Evolutionary conservation across 371 early-diverging fungal genomes (phyloP), one percentile per base, ranked within the genome.

Genomic region (Actinomucor elegans): DNA sequence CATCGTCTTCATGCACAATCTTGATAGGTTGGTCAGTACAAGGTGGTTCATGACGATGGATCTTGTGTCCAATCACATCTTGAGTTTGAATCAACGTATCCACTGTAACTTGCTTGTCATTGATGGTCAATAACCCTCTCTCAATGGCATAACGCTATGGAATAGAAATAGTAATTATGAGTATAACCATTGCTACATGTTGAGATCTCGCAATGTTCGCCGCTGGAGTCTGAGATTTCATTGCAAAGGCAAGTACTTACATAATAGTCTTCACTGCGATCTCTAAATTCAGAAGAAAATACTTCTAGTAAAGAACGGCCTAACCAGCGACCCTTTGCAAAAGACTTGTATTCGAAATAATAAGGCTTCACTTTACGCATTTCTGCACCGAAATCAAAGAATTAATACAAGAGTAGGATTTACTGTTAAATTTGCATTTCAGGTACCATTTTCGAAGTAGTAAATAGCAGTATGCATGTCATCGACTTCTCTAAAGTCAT

Each of bases 41-140:
- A 1, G 95, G 93, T 0, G 98, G 98, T 69, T 97, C 98, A 68
- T 97, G 98, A 0, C 97, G 85, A 71, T 97, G 98, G 33, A 91
- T 87, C 9, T 75, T 69, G 63, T 96, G 95, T 2, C 80, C 77
- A 34, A 97, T 77, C 5, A 90, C 52, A 56, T 96, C 95, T 32
- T 77, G 77, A 61, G 90, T 90, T 36, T 78, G 66, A 20, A 92
- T 64, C 3, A 82, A 52, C 1, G 81, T 77, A 37, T 85, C 83
- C 4, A 65, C 51, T 2, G 67, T 46, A 0, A 85, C 86, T n/a
- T 45, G 49, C 37, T 85, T 48, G 12, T 74, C 83, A 63, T 97
- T 97, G 48, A 97, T 70, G n/a, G 73, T 82, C 32, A 97, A 89
- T 18, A 83, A 62, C 1, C 97, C 97, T 37, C 63, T 67, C 38